Base-by-base conservation (phyloP, 2,329 filamentous ascomycete genomes). In the Dissoconium aciculare region DNA sequence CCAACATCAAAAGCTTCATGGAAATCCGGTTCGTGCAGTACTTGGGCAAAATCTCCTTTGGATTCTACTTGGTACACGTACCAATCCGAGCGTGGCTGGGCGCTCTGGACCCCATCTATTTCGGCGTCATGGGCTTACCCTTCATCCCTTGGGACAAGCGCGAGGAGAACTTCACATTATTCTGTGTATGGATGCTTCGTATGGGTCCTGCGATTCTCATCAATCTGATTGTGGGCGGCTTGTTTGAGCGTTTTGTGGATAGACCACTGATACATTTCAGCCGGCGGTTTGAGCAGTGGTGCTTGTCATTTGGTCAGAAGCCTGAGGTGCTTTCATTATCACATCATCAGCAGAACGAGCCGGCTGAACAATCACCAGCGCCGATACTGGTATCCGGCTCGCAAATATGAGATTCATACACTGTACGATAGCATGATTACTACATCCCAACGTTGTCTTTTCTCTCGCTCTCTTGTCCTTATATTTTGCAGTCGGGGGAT, bases 1-100 rank as follows among this genome's bases (percentile, higher is more conserved):
- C 30, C 5, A 12, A 17, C 11, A 30, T 66, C 57, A 62, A 64
- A 41, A 50, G 53, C 11, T 49, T 69, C 30, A 69, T 71, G 50
- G 64, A 64, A 45, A 53, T 55, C 3, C 43, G 51, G 1, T 39
- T 57, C 15, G 57, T 69, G 3, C 38, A 38, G 15, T 41, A 39
- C 13, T 30, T 39, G 1, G 39, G 39, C 11, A 41, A 35, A 26
- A 33, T 35, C 8, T 37, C 34, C 1, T 39, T 32, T 30, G 36
- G 31, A 2, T 34, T 41, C 25, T 41, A 41, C 24, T 27, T 39
- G 5, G 37, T 39, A 5, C 39, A 41, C 17, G 36, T 36, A 11
- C 38, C 36, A 1, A 12, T 40, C 8, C 19, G 33, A 5, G 27
- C 24, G 11, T 37, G 35, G 28, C 26, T 34, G 26, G 19, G 19